These are phyloP conservation scores for Thamnidium elegans DNA, from an alignment of 192 early-diverging fungal genomes.

Conservation along the genomic window DNA sequence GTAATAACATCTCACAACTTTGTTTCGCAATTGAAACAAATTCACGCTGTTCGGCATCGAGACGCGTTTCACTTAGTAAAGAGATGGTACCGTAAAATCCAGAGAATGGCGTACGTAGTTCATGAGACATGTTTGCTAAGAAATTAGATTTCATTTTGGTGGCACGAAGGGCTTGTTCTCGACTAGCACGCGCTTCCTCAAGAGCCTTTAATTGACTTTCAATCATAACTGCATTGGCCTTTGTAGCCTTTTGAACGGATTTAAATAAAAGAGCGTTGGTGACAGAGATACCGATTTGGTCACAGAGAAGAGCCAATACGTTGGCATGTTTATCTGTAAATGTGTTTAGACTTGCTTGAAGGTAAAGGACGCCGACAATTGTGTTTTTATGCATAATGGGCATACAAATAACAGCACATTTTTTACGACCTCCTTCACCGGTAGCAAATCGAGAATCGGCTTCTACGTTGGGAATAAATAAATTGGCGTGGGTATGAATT, in stretches of 20 bases:
- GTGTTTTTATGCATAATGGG: slow-evolving; percentile 44
- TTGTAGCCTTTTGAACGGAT: slow-evolving; percentile 34
- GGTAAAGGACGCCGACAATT: slow-evolving; percentile 43
- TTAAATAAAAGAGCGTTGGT: slow-evolving; percentile 47
- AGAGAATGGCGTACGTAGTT: slow-evolving; percentile 41
- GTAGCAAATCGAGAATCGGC: slow-evolving; percentile 28
- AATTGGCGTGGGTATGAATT: slow-evolving; percentile 13
- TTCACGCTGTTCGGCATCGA: slow-evolving; percentile 47
- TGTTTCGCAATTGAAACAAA: slow-evolving; percentile 51
- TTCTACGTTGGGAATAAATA: slow-evolving; percentile 33
- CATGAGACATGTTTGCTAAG: slow-evolving; percentile 47
- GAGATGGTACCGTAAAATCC: slow-evolving; percentile 48
- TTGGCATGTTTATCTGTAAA: slow-evolving; percentile 29
- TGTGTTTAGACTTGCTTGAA: slow-evolving; percentile 29
- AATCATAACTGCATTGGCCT: slow-evolving; percentile 20
- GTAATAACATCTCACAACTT: slow-evolving; percentile 49
- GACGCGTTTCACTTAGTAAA: slow-evolving; percentile 38
- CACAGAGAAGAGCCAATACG: slow-evolving; percentile 43
- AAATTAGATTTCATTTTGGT: slow-evolving; percentile 47
- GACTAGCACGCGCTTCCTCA: slow-evolving; percentile 23
- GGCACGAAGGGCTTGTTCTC: slow-evolving; percentile 41
- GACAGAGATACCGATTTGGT: slow-evolving; percentile 48
- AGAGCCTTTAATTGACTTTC: slow-evolving; percentile 21
- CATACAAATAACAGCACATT: slow-evolving; percentile 39
- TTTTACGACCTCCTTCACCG: slow-evolving; percentile 1